Evolutionary conservation across 768 basidiomycete species (phyloP), one percentile per base, ranked within the genome.

Genomic region (Suillus decipiens): DNA sequence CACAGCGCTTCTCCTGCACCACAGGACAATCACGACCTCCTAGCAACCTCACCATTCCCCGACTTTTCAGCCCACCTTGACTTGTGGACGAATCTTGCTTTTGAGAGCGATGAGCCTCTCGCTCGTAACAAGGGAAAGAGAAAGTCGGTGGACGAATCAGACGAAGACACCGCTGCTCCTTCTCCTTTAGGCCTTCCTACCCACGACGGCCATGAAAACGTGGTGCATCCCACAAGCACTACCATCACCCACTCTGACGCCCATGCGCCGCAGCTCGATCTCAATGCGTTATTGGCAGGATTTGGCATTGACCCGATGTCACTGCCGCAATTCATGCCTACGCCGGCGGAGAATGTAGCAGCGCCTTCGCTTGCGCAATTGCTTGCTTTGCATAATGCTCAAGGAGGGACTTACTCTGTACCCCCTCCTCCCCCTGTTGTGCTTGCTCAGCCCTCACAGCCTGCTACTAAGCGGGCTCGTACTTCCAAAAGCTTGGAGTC

Each of bases 1-100:
- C 86, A 88, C 51, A 82, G 88, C 47, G 69, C 76, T n/a, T 68
- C 80, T 17, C 68, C 78, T 6, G 80, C 82, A 67, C 70, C 72
- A 0, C 75, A 73, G 19, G 75, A 80, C 64, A 12, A 75, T 34
- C 84, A 86, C 71, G 87, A 90, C 64, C 80, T 91, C 31, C 82
- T 92, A 64, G 76, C 84, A 0, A 79, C 85, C 0, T 84, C 85
- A 31, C 79, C 87, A 0, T 90, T 86, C 71, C 88, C 89, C 12
- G 92, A 94, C 76, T 81, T 93, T 61, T 81, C 82, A 22, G 87
- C 90, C 0, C 90, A 91, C 72, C 86, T 92, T 60, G 88, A 89
- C 73, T 80, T 95, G 60, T 95, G 93, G 93, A 89, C 90, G 15
- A 88, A 91, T 75, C 81, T 94, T 61, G 76, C 86, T 9, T 95